These are phyloP conservation scores for Sugiyamaella chiloensis DNA, from an alignment of 805 yeast genomes.

Conservation along the genomic window DNA sequence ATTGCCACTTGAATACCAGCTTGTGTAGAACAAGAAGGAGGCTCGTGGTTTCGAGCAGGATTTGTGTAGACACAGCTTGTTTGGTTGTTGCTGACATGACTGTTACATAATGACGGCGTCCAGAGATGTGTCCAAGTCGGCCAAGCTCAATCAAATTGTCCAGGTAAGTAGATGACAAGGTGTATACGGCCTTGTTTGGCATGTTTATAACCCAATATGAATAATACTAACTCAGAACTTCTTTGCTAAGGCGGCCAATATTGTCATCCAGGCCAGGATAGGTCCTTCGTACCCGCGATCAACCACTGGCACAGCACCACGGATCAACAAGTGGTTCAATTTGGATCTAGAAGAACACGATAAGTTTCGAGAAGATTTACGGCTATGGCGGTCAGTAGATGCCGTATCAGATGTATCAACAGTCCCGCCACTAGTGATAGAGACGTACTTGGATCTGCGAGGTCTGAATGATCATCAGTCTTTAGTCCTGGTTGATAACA, in stretches of 20 bases:
- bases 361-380: conserved; percentile 52
- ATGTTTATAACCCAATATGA: too few species aligned
- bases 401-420: conserved; percentile 21
- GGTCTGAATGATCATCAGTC: conserved; percentile 54
- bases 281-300: conserved; percentile 20
- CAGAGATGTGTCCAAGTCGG: conserved; percentile 5
- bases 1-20: neutral
- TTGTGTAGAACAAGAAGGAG: neutral
- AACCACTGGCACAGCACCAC: conserved; percentile 23
- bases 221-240: too few species aligned
- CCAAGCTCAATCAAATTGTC: conserved; percentile 23
- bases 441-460: conserved; percentile 71
- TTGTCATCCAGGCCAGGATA: conserved; percentile 35
- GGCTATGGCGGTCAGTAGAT: conserved; percentile 52
- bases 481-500: conserved; percentile 54
- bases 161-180: conserved; percentile 19
- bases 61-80: neutral
- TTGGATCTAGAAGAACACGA: conserved; percentile 39
- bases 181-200: neutral
- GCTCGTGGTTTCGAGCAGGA: too few species aligned
- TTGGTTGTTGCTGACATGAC: neutral
- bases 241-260: conserved; percentile 38
- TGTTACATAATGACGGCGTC: conserved; percentile 5
- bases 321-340: conserved; percentile 35
- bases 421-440: conserved; percentile 83